Evolutionary conservation across 139 green algal genomes (phyloP), one percentile per base, ranked within the genome.

Genomic region (Penium margaritaceum): DNA sequence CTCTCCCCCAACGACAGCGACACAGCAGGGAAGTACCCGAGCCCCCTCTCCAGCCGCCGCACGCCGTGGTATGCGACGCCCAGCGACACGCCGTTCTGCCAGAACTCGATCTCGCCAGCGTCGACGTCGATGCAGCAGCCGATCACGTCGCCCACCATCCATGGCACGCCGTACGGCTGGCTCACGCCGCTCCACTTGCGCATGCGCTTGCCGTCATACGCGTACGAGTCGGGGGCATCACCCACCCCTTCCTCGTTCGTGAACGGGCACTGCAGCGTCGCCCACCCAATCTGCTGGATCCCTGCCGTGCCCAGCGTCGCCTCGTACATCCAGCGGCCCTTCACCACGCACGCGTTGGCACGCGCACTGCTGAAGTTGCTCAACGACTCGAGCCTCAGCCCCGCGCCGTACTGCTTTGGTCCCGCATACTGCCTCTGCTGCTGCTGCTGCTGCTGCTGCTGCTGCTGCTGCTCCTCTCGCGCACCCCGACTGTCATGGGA

Each of bases 281-380:
- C 90, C 91, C 91, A 97, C 1, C 91, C 89, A 37, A 96, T 78
- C 85, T 96, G 91, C 81, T 91, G 84, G 54, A 96, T 95, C 44
- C 76, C 76, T 7, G 81, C 36, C 0, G 83, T 93, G 0, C 82
- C 74, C 67, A 97, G 72, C 4, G 83, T 88, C 5, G 84, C 87
- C 79, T 97, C 92, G 76, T 94, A 97, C 88, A 90, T 87, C 75
- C 75, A 82, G 2, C 61, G 30, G 19, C 68, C 91, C 9, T 76
- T 72, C 68, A 85, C 89, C 1, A 94, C 89, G 63, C 85, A 90
- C 2, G 67, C 68, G 41, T 84, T 95, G 36, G 87, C 88, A 7
- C 89, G 79, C 35, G 82, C 85, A 47, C 80, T 90, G 65, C 74
- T 88, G 82, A 96, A 96, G 41, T 79, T 82, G 55, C 61, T 69